phyloP scores from a whole-genome alignment of 208 protist species.

The Wallacemonas collosoma region DNA sequence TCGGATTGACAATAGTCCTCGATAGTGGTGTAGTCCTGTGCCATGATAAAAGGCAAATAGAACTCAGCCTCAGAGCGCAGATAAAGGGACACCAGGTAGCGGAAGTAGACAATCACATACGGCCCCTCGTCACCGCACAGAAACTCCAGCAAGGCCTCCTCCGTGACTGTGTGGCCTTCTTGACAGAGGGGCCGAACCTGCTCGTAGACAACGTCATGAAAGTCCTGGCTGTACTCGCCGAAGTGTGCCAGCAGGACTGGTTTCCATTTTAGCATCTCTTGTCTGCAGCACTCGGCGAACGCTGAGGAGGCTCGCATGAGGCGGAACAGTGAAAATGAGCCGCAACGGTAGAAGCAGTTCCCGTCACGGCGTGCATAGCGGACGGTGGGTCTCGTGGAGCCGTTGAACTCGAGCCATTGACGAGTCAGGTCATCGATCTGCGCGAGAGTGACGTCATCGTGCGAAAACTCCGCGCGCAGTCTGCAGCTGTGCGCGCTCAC shows the following conservation, averaged over 20 bases:
- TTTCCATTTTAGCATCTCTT: slow-evolving; percentile 24
- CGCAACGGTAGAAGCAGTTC: slow-evolving; percentile 89
- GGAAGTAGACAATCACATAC: slow-evolving; percentile 73
- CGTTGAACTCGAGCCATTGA: background rate
- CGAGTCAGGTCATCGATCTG: slow-evolving; percentile 57
- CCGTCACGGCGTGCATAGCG: slow-evolving; percentile 78
- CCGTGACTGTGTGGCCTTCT: slow-evolving; percentile 26
- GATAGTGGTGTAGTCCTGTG: slow-evolving; percentile 54
- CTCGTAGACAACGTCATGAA: slow-evolving; percentile 55
- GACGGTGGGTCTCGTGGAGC: slow-evolving; percentile 22
- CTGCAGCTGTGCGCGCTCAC: slow-evolving; percentile 27
- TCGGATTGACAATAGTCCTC: slow-evolving; percentile 70
- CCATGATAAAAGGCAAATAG: slow-evolving; percentile 79
- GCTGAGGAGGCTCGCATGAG: slow-evolving; percentile 24
- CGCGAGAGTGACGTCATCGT: slow-evolving; percentile 34
- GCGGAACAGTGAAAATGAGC: slow-evolving; percentile 61
- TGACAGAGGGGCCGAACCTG: slow-evolving; percentile 29
- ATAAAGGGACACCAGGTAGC: slow-evolving; percentile 76
- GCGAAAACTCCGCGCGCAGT: slow-evolving; percentile 44
- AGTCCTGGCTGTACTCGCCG: slow-evolving; percentile 76
- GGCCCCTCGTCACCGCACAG: slow-evolving; percentile 34
- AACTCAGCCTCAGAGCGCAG: slow-evolving; percentile 57
- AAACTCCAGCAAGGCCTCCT: slow-evolving; percentile 25
- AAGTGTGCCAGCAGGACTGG: slow-evolving; percentile 41
- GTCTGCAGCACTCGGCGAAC: slow-evolving; percentile 25